Evolutionary conservation across 805 yeast genomes (phyloP).

Genomic region (Myxozyma sirexii): DNA sequence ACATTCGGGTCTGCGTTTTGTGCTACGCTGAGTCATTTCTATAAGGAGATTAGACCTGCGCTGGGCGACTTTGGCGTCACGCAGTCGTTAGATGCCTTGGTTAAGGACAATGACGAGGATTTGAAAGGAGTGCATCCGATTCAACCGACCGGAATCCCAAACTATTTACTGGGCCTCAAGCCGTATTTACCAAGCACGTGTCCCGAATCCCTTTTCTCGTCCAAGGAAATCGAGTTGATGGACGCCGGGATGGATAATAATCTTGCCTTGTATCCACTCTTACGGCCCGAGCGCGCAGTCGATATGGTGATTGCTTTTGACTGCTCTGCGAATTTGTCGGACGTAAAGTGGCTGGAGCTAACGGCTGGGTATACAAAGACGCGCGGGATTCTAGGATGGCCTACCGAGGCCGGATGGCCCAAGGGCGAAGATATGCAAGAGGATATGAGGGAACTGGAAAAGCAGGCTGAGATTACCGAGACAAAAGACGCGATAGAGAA

Average conservation of each 20-base stretch:
- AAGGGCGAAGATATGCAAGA: not conserved
- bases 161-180: constrained; percentile 33
- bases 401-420: constrained; percentile 29
- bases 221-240: constrained; percentile 30
- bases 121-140: constrained; percentile 35
- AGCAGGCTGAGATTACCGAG: constrained; percentile 3
- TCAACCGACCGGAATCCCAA: constrained; percentile 33
- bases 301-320: constrained; percentile 66
- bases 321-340: constrained; percentile 47
- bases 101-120: constrained; percentile 31
- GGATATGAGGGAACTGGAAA: constrained; percentile 13
- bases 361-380: constrained; percentile 35
- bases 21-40: constrained; percentile 36
- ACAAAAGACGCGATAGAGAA: constrained; percentile 2
- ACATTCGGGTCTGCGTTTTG: constrained; percentile 38
- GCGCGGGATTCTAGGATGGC: constrained; percentile 36
- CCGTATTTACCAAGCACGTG: constrained; percentile 22
- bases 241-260: constrained; percentile 39
- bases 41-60: constrained; percentile 33
- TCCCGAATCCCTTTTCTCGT: constrained; percentile 27
- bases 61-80: constrained; percentile 19
- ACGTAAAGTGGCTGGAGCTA: constrained; percentile 37
- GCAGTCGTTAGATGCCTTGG: constrained; percentile 24
- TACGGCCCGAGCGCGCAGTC: constrained; percentile 57
- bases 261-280: constrained; percentile 54